Percentiles rank a stretch among this genome's conserved stretches.
phyloP scores from a whole-genome alignment of 1,139 yeast genomes.

The Saccharomyces hybrid region DNA sequence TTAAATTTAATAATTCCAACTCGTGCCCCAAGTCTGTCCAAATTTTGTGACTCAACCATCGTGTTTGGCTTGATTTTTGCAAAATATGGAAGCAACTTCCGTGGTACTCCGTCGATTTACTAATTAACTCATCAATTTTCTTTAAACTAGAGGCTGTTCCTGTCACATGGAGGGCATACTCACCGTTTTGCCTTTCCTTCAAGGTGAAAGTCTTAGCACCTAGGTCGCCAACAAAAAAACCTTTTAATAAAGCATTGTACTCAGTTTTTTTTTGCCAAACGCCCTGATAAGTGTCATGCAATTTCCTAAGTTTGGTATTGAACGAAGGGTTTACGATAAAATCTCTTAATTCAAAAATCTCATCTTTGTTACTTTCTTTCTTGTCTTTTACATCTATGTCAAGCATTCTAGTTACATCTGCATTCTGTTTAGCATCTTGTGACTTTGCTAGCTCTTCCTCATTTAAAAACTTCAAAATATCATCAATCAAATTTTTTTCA shows the following conservation, averaged over 20 bases:
- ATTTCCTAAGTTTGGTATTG: constrained; percentile 12
- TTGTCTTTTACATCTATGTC: background rate
- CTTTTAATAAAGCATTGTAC: constrained; percentile 17
- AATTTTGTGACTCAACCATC: constrained; percentile 29
- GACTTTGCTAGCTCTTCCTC: constrained; percentile 16
- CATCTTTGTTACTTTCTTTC: constrained; percentile 7
- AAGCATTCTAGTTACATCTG: background rate
- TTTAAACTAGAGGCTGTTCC: constrained; percentile 17
- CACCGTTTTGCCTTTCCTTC: constrained; percentile 23
- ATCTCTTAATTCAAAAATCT: constrained; percentile 5
- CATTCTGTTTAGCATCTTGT: constrained; percentile 2
- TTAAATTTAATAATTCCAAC: constrained; percentile 20
- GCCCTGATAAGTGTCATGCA: constrained; percentile 20
- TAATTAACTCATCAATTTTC: constrained; percentile 11
- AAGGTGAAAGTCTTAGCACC: constrained; percentile 20
- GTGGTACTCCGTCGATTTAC: constrained; percentile 2
- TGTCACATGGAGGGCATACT: constrained; percentile 22
- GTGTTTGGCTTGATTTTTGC: constrained; percentile 28
- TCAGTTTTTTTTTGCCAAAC: constrained; percentile 16
- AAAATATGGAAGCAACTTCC: constrained; percentile 11
- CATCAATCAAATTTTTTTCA: constrained; percentile 15
- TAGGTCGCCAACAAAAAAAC: constrained; percentile 12
- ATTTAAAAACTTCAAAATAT: constrained; percentile 19
- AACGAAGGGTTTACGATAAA: constrained; percentile 20
- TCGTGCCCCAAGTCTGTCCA: constrained; percentile 35